Percentiles rank a stretch among this genome's conserved stretches.
Conservation (phyloP, 73 alveolate species). For the Tetrahymena thermophila region DNA sequence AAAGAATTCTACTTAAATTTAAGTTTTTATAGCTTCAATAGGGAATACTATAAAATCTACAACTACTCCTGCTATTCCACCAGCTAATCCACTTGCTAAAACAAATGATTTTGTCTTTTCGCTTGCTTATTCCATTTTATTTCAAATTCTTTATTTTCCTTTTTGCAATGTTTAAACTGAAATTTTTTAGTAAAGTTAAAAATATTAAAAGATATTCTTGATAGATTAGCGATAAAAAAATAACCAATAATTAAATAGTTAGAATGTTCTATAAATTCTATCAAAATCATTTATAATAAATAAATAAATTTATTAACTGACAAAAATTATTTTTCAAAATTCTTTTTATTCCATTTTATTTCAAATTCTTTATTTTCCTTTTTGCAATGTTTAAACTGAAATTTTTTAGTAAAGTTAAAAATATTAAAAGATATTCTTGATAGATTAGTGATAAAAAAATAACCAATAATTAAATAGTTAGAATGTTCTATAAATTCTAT, state of each 20-base stretch:
- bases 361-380: no score
- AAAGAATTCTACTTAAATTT: constrained; percentile 39
- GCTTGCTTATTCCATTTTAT: neutral
- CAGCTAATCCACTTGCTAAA: constrained; percentile 44
- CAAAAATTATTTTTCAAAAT: no score
- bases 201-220: neutral
- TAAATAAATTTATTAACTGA: no score
- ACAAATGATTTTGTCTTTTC: neutral
- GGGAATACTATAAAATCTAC: constrained; percentile 69
- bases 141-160: no score
- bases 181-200: no score
- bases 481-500: neutral
- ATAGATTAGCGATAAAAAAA: neutral
- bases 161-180: neutral
- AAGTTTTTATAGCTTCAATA: constrained; percentile 68
- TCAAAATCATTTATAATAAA: no score
- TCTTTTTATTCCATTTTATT: neutral
- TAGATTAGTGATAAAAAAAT: neutral
- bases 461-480: neutral
- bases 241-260: neutral
- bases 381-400: neutral
- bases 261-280: neutral
- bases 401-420: no score
- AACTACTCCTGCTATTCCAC: constrained; percentile 74
- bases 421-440: neutral